Evolutionary conservation across 2,329 filamentous ascomycete genomes (phyloP).

Genomic region (Dactylellina haptotyla): DNA sequence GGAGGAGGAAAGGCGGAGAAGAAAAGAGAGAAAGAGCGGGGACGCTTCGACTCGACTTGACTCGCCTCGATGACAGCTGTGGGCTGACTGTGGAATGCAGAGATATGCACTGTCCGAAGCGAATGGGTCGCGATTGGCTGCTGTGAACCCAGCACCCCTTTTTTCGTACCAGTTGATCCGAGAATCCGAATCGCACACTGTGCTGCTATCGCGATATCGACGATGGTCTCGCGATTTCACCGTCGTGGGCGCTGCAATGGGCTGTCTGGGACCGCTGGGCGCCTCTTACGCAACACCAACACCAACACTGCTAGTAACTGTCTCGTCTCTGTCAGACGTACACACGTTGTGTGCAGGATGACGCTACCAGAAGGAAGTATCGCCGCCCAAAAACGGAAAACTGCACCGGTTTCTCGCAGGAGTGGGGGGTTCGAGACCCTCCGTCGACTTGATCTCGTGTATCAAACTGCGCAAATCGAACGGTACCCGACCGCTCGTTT

Average conservation of each 20-base stretch:
- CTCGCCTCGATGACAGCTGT: neutral
- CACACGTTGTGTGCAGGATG: constrained; percentile 9
- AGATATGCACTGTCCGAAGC: constrained; percentile 10
- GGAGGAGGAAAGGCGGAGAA: neutral
- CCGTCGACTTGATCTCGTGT: constrained; percentile 34
- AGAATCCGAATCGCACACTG: neutral
- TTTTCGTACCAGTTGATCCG: constrained; percentile 16
- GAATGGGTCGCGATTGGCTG: constrained; percentile 35
- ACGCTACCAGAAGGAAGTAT: constrained; percentile 1
- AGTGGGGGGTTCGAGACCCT: constrained; percentile 30
- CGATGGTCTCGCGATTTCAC: constrained; percentile 7
- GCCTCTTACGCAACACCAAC: constrained; percentile 30
- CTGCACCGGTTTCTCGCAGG: constrained; percentile 13
- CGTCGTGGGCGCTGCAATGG: neutral
- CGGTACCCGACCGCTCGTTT: constrained; percentile 45
- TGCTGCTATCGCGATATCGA: constrained; percentile 23
- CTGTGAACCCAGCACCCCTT: constrained; percentile 24
- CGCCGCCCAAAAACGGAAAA: constrained; percentile 39
- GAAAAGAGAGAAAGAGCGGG: neutral
- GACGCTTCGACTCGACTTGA: neutral
- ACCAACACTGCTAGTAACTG: constrained; percentile 1
- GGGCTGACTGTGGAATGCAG: constrained; percentile 37
- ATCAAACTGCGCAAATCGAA: constrained; percentile 36
- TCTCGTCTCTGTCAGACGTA: constrained; percentile 5
- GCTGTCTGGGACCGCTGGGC: neutral